Evolutionary conservation across 225 moss, liverwort and hornwort species (phyloP), one percentile per base, ranked within the genome.

Genomic region (Anthoceros angustus): DNA sequence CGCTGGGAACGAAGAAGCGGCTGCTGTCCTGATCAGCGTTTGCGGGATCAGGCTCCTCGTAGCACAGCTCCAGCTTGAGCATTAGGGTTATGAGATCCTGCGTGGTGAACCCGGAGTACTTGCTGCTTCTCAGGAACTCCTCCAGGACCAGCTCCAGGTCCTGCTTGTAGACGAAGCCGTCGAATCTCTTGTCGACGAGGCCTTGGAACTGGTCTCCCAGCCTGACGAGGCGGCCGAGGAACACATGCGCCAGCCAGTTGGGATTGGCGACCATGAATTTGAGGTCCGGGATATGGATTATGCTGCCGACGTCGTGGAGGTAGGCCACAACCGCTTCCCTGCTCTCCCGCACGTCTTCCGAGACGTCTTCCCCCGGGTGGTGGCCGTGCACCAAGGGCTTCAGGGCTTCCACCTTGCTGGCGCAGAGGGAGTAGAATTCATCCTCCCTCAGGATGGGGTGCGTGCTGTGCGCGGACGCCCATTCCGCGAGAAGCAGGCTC

Each of bases 231-330:
- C 55, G 55, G 8, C 55, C 55, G n/a, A 55, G 55, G 55, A 55
- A 55, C 55, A 55, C 55, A 55, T 55, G 55, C 55, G 55, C 55
- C 18, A 55, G 55, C 55, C 55, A 55, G 14, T 55, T 55, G 55
- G 55, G 55, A 23, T 55, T 55, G 55, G 23, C 23, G 14, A 55
- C 18, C 55, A 55, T 23, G 10, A 55, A 55, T 23, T 55, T 55
- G 55, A 55, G 55, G 14, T 55, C 55, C 0, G 18, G 55, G 14
- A 55, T 18, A 23, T 55, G 55, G 55, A 55, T 55, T 15, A 55
- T 55, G 23, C 55, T 55, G 18, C 55, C 55, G 14, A 23, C 55
- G 55, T 55, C 55, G n/a, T 55, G 55, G 55, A 55, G 55, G 55
- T 55, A 55, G 7, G 55, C 55, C 55, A 55, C 7, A 7, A 55